Evolutionary conservation across 345 rosid species (phyloP), one percentile per base, ranked within the genome.

Genomic region (Acer campestre): DNA sequence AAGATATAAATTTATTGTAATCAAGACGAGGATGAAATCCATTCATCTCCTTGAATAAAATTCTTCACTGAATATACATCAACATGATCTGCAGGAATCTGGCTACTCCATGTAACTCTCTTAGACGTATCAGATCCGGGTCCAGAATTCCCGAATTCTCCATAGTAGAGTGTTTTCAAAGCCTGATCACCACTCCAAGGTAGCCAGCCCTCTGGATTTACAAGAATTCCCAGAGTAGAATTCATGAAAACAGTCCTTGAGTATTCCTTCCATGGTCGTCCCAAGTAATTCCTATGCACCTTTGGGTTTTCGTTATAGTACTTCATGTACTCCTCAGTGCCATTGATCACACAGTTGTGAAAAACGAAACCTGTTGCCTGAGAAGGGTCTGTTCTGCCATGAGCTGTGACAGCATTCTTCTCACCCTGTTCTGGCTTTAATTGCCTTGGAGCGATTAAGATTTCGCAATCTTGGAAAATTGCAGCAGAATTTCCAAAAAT

Each of bases 261-360:
- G 80, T 73, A 96, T 71, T 96, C 98, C 85, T 96, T 96, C 99
- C 99, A 96, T 1, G 99, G 98, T 86, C 98, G 81, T 51, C 98
- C 98, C 80, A 96, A 80, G 81, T 17, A 96, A 77, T 82, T 96
- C 75, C 61, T 80, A 70, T 96, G 99, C 42, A 87, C 91, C 22
- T 76, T 48, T 3, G 98, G 97, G 1, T 92, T 91, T 76, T 84
- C 84, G 7, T 48, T 42, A 76, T 83, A 94, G 27, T 91, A 77
- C 67, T 69, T 86, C 97, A 90, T 84, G 77, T 92, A 96, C 61
- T 90, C 91, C 68, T 88, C 87, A 0, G 99, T 96, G 61, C 97
- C 97, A 44, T 88, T 91, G 38, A 96, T 84, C 78, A 75, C 59
- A 81, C 99, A 96, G 75, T 90, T 92, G 7, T 81, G 86, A 77